Base-by-base conservation (phyloP, 495 filamentous ascomycete genomes). In the Lasiosphaeriaceae sp. region DNA sequence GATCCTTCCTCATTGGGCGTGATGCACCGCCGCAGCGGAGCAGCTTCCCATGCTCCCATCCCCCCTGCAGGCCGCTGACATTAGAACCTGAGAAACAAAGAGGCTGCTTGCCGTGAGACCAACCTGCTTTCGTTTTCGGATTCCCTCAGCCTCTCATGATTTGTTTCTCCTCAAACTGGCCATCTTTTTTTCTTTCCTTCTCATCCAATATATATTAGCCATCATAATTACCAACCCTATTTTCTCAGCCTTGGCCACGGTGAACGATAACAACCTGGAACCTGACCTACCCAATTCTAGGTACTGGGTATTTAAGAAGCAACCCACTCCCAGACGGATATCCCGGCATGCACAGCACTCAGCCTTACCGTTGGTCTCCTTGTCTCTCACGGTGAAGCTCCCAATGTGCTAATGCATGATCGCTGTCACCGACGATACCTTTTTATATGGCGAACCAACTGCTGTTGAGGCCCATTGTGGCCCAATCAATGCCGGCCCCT, bases 351-450 rank as follows among this genome's bases (percentile, higher is more conserved):
- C 26, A 3, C 26, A 31, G 26, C 3, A 31, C 26, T 31, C 26
- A 31, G 26, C 26, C 26, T 31, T 31, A 31, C 26, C 92, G 66
- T 75, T 94, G 73, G 83, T 80, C 56, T 95, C 89, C 68, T 86
- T 85, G 0, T 67, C 94, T 6, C 79, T 86, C 16, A 83, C 82
- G 2, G 26, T 31, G 26, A 31, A 31, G 26, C 26, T 31, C 26
- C n/a, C 82, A 78, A 12, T 77, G 76, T 60, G 80, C 84, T 44
- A 47, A 35, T 8, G 49, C 41, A n/a, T n/a, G n/a, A n/a, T 20
- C 26, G 9, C 26, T 31, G 26, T 31, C 26, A 3, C 26, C 9
- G 26, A 31, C 26, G n/a, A n/a, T n/a, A 31, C 26, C 26, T 31
- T 9, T 3, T 31, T 3, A 31, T 9, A 31, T 31, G 26, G 26